These are phyloP conservation scores for Apiospora marii DNA, from an alignment of 2,329 filamentous ascomycete species.

Conservation along the genomic window DNA sequence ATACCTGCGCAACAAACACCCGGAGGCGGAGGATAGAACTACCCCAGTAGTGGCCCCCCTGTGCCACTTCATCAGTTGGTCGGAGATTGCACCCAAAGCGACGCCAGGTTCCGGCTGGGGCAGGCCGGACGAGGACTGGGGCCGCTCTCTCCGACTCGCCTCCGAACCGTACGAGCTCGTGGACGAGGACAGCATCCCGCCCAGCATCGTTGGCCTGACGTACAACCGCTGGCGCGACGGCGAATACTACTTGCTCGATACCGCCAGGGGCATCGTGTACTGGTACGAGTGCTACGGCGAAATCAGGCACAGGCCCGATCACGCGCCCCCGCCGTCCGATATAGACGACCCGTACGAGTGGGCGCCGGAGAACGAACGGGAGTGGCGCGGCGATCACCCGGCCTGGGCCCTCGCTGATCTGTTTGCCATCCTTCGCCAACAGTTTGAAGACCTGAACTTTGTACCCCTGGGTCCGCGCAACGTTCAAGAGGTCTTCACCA, in stretches of 20 bases:
- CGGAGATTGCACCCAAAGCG: neutral
- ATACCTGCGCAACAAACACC: conserved; percentile 6
- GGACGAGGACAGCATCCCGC: conserved; percentile 3
- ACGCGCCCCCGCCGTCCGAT: too few species aligned
- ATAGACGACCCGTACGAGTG: neutral
- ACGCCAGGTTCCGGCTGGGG: neutral
- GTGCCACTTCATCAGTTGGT: conserved; percentile 22
- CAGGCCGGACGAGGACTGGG: neutral
- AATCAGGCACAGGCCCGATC: neutral
- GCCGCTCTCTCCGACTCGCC: neutral
- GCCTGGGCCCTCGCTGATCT: neutral
- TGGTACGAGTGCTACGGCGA: conserved; percentile 8
- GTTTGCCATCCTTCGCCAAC: neutral
- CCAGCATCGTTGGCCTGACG: conserved; percentile 20
- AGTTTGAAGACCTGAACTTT: conserved; percentile 4
- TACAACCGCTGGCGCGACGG: neutral
- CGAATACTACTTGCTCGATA: conserved; percentile 18
- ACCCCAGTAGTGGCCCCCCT: neutral
- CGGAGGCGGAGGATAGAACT: neutral
- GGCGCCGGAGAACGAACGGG: neutral
- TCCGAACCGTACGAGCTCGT: neutral
- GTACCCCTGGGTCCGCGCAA: neutral
- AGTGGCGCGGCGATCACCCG: neutral
- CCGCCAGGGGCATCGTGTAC: conserved; percentile 15
- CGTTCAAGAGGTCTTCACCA: neutral